Conservation (phyloP, 805 yeast species). For the Saturnispora besseyi region DNA sequence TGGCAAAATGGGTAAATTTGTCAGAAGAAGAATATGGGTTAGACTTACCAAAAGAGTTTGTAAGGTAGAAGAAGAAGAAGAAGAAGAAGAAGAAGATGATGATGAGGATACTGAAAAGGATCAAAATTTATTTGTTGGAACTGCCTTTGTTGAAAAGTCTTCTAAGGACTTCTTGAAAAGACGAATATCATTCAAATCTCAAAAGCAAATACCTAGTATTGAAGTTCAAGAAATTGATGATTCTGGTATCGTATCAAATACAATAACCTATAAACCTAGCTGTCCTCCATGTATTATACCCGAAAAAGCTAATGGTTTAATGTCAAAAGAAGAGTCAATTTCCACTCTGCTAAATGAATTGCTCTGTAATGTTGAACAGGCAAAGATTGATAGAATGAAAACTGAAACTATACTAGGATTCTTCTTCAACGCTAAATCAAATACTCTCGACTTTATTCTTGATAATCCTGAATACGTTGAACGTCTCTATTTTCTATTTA, state of each 20-base stretch:
- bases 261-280: background rate
- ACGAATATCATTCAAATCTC: background rate
- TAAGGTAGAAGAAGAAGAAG: background rate
- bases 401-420: constrained; percentile 10
- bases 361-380: background rate
- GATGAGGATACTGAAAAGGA: background rate
- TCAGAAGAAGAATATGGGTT: constrained; percentile 44
- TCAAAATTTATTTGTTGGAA: background rate
- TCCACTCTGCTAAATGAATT: background rate
- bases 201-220: background rate
- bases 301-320: background rate
- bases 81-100: background rate
- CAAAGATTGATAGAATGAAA: constrained; percentile 16
- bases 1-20: constrained; percentile 40
- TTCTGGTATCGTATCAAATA: background rate
- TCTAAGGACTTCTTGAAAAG: constrained; percentile 1
- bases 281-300: background rate
- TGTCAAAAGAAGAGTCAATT: background rate
- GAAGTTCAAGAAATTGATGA: background rate
- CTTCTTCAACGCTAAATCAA: constrained; percentile 1
- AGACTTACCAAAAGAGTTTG: constrained; percentile 21
- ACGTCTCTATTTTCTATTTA: background rate
- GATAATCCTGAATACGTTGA: background rate
- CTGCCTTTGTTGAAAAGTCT: background rate
- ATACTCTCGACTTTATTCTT: background rate